A percentile compares a stretch with the other conserved stretches of the same genome.
phyloP scores from a whole-genome alignment of 495 filamentous ascomycete species.

The Daldinia caldariorum region DNA sequence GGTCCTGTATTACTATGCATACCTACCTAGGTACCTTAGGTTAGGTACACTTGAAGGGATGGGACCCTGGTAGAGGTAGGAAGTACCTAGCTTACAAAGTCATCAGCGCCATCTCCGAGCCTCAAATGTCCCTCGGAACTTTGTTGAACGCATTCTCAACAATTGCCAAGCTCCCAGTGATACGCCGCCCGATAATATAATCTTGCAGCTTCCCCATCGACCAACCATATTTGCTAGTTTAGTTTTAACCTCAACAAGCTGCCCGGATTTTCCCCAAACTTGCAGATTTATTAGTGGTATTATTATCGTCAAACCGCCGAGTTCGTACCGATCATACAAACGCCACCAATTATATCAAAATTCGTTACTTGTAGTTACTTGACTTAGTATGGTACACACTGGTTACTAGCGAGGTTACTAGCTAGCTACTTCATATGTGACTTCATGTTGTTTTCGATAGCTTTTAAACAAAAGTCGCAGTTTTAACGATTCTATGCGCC shows the following conservation, averaged over 20 bases:
- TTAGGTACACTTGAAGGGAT: no score
- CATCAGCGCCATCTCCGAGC: background rate
- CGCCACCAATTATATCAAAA: constrained; percentile 5
- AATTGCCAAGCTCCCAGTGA: constrained; percentile 41
- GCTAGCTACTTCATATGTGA: background rate
- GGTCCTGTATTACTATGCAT: background rate
- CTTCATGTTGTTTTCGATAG: background rate
- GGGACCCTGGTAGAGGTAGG: background rate
- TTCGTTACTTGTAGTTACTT: background rate
- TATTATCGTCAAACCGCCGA: background rate
- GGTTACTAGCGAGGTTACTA: no score
- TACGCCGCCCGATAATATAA: constrained; percentile 36
- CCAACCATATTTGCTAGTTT: constrained; percentile 12
- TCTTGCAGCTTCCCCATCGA: constrained; percentile 38
- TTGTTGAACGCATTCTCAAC: constrained; percentile 37
- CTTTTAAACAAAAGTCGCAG: background rate
- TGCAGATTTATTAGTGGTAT: background rate
- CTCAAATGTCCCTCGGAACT: constrained; percentile 5
- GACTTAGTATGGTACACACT: no score
- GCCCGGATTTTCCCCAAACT: constrained; percentile 41
- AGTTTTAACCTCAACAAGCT: constrained; percentile 33
- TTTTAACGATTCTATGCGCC: background rate
- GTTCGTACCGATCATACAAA: background rate
- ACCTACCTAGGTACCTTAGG: no score
- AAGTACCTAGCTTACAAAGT: background rate